Base-by-base conservation (phyloP, 495 filamentous ascomycete genomes). In the Tuber melanosporum region DNA sequence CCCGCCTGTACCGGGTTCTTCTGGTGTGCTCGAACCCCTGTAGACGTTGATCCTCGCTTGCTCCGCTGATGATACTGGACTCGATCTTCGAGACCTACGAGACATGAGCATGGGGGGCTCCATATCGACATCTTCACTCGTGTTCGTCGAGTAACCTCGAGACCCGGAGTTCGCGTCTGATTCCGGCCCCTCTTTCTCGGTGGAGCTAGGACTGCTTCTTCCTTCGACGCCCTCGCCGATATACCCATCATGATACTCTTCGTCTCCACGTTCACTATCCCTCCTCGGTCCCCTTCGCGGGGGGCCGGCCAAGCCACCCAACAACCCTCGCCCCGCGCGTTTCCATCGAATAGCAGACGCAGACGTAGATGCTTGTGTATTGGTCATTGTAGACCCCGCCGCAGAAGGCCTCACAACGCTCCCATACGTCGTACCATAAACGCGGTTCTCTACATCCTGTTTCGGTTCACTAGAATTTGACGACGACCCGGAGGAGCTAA, bases 281-380 rank as follows among this genome's bases (percentile, higher is more conserved):
- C 82, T 81, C 39, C 81, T 75, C 12, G 81, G 81, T 1, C 81
- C 81, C 49, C 82, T 78, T 73, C 82, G 76, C 5, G 82, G 82
- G 15, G 82, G 82, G 12, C 82, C 82, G 41, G 79, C 81, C 36
- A 83, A 52, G 39, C 82, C 81, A 49, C 78, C 82, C 52, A 83
- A 47, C 17, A 83, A 69, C 42, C 81, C 81, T 39, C 81, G 57
- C 1, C 82, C 82, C 22, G 79, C 76, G n/a, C 81, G 78, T 71
- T 83, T 83, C 78, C 81, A 83, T 26, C 82, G 75, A 62, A 78
- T 82, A 22, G 82, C 81, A 44, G 82, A 83, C 9, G 81, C 81
- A 36, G 80, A 76, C 8, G 80, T 79, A 22, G 80, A 82, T 62
- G 72, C 74, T 20, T 79, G 78, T 22, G 69, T 74, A 47, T 74